These are phyloP conservation scores for Abelmoschus esculentus DNA, from an alignment of 345 rosid species.

Conservation along the genomic window DNA sequence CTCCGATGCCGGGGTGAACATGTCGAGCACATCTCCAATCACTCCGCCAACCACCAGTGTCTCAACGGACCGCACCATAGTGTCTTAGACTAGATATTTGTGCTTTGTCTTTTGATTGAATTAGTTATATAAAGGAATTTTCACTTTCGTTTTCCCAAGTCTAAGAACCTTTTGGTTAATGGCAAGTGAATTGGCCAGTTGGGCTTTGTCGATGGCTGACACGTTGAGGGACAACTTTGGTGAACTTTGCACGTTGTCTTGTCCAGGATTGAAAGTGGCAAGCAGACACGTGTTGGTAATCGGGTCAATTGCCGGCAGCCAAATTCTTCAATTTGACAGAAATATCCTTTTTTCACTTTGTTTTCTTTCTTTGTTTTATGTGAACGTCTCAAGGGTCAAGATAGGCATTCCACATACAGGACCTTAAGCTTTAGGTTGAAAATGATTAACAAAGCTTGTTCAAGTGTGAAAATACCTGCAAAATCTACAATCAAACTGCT, in stretches of 20 bases:
- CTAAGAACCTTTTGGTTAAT: neutral
- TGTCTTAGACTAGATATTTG: neutral
- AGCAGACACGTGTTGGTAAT: constrained; percentile 8
- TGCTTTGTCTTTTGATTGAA: neutral
- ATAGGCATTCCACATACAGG: neutral
- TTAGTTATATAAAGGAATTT: neutral
- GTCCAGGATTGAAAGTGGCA: constrained; percentile 7
- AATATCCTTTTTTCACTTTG: neutral
- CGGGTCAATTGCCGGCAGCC: neutral
- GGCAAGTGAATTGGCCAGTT: neutral
- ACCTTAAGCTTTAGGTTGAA: neutral
- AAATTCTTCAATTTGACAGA: neutral
- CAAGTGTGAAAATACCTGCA: neutral
- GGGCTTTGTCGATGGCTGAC: neutral
- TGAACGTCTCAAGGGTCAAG: neutral
- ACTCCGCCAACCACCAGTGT: constrained; percentile 27
- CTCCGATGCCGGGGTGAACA: constrained; percentile 13
- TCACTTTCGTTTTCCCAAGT: neutral
- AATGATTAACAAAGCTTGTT: neutral
- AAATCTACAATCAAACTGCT: neutral
- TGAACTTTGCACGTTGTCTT: neutral
- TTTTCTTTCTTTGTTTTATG: neutral
- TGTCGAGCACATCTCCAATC: constrained; percentile 33
- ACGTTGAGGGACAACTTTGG: neutral
- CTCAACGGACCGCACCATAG: constrained; percentile 22